Base-by-base conservation (phyloP, 2,329 filamentous ascomycete species). In the Colletotrichum orchidophilum region DNA sequence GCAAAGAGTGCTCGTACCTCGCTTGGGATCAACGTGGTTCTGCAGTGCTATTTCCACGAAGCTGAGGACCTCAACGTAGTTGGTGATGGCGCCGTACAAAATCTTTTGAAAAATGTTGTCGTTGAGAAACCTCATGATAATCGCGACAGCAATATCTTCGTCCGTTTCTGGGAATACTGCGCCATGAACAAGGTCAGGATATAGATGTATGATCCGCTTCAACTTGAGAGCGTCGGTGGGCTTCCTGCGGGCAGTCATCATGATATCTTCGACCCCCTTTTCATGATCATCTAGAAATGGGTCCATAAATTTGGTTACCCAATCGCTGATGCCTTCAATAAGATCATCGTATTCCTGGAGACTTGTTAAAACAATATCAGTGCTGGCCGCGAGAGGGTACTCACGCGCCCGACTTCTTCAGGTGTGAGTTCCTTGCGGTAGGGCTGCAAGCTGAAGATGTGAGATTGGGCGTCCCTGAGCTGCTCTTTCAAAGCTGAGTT, bases 361-460 rank as follows among this genome's bases (percentile, higher is more conserved):
- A 33, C 18, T 15, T 9, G 35, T 80, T 62, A 78, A 72, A 3
- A 33, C 12, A 7, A 6, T 27, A 9, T 5, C 11, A n/a, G 2
- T 13, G 3, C 1, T 4, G 6, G 18, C 2, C 24, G 27, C 5
- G 26, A 26, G n/a, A 46, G 27, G 27, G 33, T 12, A 74, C 77
- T 70, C 77, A 83, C 82, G 52, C 77, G 77, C 24, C 76, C 78
- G 39, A 82, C 78, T 57, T 83, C 81, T 31, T 81, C 76, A 0
- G 76, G 75, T 0, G 81, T 84, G 9, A 83, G 68, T 21, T 82
- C 80, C 52, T 80, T 80, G 18, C 77, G 78, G 65, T 83, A 84
- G 7, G 82, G 81, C 63, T 83, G 81, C 4, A 84, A 77, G 15
- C 79, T 81, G 65, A 84, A 82, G 58, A 83, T 83, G 63, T 83